phyloP scores from a whole-genome alignment of 768 basidiomycete species.

The Lactarius akahatsu region DNA sequence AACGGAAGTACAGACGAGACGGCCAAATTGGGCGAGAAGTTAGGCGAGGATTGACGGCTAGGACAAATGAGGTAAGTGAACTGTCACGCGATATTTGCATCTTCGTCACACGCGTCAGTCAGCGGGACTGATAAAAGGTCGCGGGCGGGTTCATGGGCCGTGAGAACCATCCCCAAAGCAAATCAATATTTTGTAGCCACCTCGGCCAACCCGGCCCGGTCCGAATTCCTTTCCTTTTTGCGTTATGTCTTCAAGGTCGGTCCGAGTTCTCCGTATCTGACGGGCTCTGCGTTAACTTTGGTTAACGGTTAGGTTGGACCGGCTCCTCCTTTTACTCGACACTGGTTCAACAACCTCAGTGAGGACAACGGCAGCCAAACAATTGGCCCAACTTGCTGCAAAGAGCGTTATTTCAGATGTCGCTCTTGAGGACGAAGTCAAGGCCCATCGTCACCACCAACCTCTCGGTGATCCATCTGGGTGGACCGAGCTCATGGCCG shows the following conservation, averaged over 20 bases:
- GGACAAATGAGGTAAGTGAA: slow-evolving; percentile 27
- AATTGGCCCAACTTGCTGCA: slow-evolving; percentile 87
- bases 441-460: slow-evolving; percentile 58
- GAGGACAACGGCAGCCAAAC: slow-evolving; percentile 93
- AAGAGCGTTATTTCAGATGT: slow-evolving; percentile 84
- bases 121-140: slow-evolving; percentile 31
- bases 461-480: slow-evolving; percentile 65
- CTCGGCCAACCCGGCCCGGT: slow-evolving; percentile 50
- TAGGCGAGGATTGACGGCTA: slow-evolving; percentile 28
- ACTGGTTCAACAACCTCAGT: slow-evolving; percentile 90
- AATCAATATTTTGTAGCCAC: slow-evolving; percentile 42
- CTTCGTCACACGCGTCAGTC: slow-evolving; percentile 28
- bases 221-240: slow-evolving; percentile 48
- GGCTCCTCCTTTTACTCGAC: slow-evolving; percentile 92
- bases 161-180: slow-evolving; percentile 43
- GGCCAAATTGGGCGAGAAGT: slow-evolving; percentile 22
- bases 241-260: slow-evolving; percentile 77
- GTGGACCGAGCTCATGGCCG: slow-evolving; percentile 89
- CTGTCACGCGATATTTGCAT: slow-evolving; percentile 30
- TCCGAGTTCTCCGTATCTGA: slow-evolving; percentile 26
- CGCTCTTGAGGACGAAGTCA: slow-evolving; percentile 74
- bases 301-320: slow-evolving; percentile 71
- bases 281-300: slow-evolving; percentile 14
- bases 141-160: slow-evolving; percentile 33
- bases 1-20: slow-evolving; percentile 11